phyloP scores from a whole-genome alignment of 1,284 basidiomycete species.

The Malassezia yamatoensis region DNA sequence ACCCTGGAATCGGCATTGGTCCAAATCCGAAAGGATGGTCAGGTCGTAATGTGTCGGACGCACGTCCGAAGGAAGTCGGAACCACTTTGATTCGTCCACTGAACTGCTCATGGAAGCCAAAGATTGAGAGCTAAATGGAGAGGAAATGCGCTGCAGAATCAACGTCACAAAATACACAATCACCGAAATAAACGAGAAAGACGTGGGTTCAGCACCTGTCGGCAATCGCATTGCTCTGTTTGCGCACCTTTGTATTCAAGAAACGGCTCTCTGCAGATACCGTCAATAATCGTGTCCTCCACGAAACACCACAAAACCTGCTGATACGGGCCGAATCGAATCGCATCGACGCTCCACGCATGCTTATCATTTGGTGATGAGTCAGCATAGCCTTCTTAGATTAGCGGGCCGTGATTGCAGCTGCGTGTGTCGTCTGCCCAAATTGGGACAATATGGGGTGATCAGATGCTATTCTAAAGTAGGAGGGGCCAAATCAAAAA shows the following conservation, averaged over 20 bases:
- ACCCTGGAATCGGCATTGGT: constrained; percentile 63
- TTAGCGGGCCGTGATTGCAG: no score
- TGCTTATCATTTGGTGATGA: background rate
- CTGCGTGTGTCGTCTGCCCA: no score
- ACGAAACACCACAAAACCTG: background rate
- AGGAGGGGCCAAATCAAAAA: no score
- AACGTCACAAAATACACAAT: background rate
- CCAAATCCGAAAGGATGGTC: constrained; percentile 66
- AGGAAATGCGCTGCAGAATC: background rate
- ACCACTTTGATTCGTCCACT: constrained; percentile 45
- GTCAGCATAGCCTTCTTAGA: background rate
- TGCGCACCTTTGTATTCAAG: constrained; percentile 2
- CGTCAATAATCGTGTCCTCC: background rate
- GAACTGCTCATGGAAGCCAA: background rate
- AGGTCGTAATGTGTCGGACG: constrained; percentile 69
- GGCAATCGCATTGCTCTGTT: background rate
- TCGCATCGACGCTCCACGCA: background rate
- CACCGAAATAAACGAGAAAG: background rate
- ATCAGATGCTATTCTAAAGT: no score
- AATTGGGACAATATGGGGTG: no score
- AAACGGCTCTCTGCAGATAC: background rate
- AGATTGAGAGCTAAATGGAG: background rate
- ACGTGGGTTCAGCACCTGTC: constrained; percentile 4
- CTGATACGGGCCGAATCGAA: background rate
- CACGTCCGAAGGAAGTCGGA: constrained; percentile 66